These are phyloP conservation scores for Suhomyces coccinellae DNA, from an alignment of 1,139 yeast species.

Conservation along the genomic window DNA sequence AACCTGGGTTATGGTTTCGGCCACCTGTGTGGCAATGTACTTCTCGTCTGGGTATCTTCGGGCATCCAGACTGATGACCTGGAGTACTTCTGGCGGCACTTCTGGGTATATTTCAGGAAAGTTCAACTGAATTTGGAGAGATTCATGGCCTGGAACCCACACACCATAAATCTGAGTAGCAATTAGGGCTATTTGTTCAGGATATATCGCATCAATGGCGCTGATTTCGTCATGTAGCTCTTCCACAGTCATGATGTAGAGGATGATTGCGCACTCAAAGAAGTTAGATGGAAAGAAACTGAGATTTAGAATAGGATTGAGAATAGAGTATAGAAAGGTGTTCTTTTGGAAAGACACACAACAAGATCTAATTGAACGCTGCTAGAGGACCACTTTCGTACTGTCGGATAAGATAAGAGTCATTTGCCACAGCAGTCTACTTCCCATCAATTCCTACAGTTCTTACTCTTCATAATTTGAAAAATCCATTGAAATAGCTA, in stretches of 20 bases:
- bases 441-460: not conserved
- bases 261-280: not conserved
- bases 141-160: slow-evolving; percentile 63
- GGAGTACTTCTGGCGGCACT: slow-evolving; percentile 55
- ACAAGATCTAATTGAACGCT: too few species aligned
- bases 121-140: slow-evolving; percentile 57
- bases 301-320: too few species aligned
- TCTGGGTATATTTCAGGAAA: slow-evolving; percentile 75
- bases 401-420: too few species aligned
- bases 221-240: slow-evolving; percentile 75
- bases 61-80: slow-evolving; percentile 42
- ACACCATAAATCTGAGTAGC: slow-evolving; percentile 50
- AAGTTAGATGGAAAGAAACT: not conserved
- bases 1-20: slow-evolving; percentile 37
- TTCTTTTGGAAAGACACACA: too few species aligned
- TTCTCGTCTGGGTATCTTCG: slow-evolving; percentile 40
- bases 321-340: too few species aligned
- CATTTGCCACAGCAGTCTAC: too few species aligned
- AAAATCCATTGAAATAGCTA: too few species aligned
- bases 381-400: too few species aligned
- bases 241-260: slow-evolving; percentile 37
- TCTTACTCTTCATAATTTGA: too few species aligned
- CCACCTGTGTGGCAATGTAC: slow-evolving; percentile 45
- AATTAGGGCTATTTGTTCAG: slow-evolving; percentile 44
- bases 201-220: slow-evolving; percentile 89